Evolutionary conservation across 495 filamentous ascomycete genomes (phyloP), one percentile per base, ranked within the genome.

Genomic region (Cercophora scortea): DNA sequence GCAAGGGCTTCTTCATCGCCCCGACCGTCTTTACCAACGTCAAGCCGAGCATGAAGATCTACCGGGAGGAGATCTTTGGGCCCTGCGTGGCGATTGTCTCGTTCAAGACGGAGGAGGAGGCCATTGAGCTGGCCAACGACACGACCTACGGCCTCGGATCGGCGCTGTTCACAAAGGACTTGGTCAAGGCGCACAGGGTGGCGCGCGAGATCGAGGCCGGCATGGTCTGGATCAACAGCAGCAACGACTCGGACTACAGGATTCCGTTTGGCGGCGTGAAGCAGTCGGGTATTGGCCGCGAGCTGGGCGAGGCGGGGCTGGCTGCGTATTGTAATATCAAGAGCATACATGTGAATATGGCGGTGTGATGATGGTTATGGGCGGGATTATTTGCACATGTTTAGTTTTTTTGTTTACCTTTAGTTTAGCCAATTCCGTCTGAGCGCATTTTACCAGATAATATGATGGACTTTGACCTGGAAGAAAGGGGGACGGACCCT

Each of bases 221-320:
- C 43, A 95, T 95, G 90, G 91, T 96, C 38, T 97, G 92, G 91
- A 85, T 97, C 67, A 96, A 96, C 72, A 88, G 83, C 64, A 87
- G 84, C 68, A 85, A 90, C 49, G 85, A 89, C 61, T 82, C 77
- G 18, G 82, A 88, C 60, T 83, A 79, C 62, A 69, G 88, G 35
- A 79, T 95, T 39, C 90, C 89, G 5, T 95, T 95, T 65, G 92
- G 92, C 33, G 92, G 92, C 18, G 88, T 96, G 54, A 96, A 96
- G 79, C 89, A 95, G 78, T 90, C 86, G 59, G 92, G 92, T 41
- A 92, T 96, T 62, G 92, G 92, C 7, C 75, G 90, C 38, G 90
- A 94, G 75, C 70, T 93, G 35, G 90, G 90, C 45, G 90, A 94
- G 75, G 88, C 87, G 17, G 90, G 88, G 8, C 68, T 95, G 53